Base-by-base conservation (phyloP, 148 eudicot species). In the Cornus suecica region DNA sequence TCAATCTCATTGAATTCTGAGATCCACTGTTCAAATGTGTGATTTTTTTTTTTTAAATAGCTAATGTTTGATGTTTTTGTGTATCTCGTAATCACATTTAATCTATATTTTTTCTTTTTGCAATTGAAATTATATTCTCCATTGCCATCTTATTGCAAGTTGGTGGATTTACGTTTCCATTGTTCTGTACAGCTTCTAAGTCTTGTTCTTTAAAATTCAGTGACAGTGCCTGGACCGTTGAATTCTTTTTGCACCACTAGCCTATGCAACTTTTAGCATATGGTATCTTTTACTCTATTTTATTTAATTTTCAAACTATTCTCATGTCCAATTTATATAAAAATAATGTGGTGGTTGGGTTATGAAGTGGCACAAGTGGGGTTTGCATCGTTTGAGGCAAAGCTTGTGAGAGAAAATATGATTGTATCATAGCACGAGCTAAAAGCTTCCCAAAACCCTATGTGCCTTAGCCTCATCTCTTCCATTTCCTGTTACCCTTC, bases 131-230 rank as follows among this genome's bases (percentile, higher is more conserved):
- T 51, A 18, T 20, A 7, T 30, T 9, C 15, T 25, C 25, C 14
- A 1, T 45, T 69, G n/a, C n/a, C 68, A 4, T 41, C 45, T 41
- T 4, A 4, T 41, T 41, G 9, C 4, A 41, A 4, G 45, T 9
- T 41, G 45, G 9, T 22, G 41, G 73, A 14, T 31, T 30, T 29
- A 5, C 23, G 1, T 32, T 54, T 72, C 0, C 65, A 5, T 56
- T n/a, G 29, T 32, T 48, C 29, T 64, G 6, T 66, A 72, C 75
- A 72, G 51, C 75, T 58, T 58, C 51, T 32, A 14, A 28, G 20
- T 22, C 22, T 31, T 13, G 32, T 72, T 30, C 65, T 66, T 27
- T 24, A 58, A 18, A 58, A 25, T n/a, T 58, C 23, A 58, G 24
- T 58, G n/a, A 2, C 24, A 58, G 18, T 14, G 22, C 2, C 6